A percentile compares a stretch with the other conserved stretches of the same genome.
Conservation (phyloP, 225 moss, liverwort and hornwort genomes). For the Antitrichia curtipendula region DNA sequence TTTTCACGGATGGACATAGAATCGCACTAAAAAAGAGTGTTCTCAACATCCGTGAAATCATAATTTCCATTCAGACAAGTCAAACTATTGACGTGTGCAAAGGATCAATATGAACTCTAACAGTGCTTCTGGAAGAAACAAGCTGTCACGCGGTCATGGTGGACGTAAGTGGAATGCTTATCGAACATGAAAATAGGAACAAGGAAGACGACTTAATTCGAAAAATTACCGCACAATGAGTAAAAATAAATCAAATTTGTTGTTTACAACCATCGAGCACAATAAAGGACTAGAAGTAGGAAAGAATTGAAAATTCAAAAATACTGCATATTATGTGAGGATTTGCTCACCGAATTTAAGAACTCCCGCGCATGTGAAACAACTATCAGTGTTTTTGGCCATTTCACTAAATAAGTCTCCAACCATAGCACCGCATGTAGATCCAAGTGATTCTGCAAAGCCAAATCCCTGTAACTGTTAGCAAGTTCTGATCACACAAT, state of each 20-base stretch:
- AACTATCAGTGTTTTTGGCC: constrained; percentile 97
- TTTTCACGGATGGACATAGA: not conserved
- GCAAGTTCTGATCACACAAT: not conserved
- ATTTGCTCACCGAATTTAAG: constrained; percentile 65
- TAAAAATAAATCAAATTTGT: not conserved
- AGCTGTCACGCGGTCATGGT: not conserved
- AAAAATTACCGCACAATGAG: not conserved
- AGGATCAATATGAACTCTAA: not conserved
- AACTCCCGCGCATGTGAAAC: constrained; percentile 98
- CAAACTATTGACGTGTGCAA: not conserved
- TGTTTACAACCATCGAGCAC: not conserved
- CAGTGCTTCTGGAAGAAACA: not conserved
- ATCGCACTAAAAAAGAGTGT: not conserved
- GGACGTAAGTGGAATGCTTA: not conserved
- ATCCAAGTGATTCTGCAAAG: constrained; percentile 87
- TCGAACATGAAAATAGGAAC: not conserved
- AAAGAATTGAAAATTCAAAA: not conserved
- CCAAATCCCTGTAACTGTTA: not conserved
- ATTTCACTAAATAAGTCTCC: constrained; percentile 84
- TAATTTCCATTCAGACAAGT: not conserved
- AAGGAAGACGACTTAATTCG: not conserved
- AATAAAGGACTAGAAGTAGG: not conserved
- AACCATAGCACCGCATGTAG: constrained; percentile 97
- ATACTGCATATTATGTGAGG: not conserved
- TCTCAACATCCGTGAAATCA: too few species aligned